Evolutionary conservation across 176 grass and related monocot genomes (phyloP).

Genomic region (Triticum timopheevii): DNA sequence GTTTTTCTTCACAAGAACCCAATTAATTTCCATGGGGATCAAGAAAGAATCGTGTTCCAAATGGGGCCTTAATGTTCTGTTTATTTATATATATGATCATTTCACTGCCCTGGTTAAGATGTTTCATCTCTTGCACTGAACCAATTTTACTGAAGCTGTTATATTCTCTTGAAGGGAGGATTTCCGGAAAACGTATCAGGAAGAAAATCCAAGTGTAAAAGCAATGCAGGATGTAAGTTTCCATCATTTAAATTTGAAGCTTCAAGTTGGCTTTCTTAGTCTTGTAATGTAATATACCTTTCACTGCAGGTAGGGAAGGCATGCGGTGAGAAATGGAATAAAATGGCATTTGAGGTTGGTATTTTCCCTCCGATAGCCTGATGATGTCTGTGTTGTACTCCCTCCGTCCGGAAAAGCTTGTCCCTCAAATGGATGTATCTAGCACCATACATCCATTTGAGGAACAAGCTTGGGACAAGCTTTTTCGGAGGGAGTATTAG

Average conservation of each 20-base stretch:
- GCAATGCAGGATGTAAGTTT: slow-evolving; percentile 80
- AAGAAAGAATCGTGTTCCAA: neutral
- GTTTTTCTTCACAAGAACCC: neutral
- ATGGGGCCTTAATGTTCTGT: neutral
- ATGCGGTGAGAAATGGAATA: slow-evolving; percentile 91
- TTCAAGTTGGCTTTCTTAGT: slow-evolving; percentile 23
- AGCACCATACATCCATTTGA: too few species aligned
- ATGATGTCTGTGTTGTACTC: slow-evolving; percentile 8
- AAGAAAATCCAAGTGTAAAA: slow-evolving; percentile 88
- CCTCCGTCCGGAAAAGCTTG: too few species aligned
- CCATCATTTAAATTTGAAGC: slow-evolving; percentile 17
- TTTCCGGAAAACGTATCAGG: slow-evolving; percentile 67
- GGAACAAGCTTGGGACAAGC: too few species aligned
- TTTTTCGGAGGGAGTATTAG: neutral
- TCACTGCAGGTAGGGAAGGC: slow-evolving; percentile 82
- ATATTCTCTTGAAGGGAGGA: slow-evolving; percentile 81
- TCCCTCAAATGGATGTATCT: too few species aligned
- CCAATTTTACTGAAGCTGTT: slow-evolving; percentile 30
- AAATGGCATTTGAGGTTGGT: slow-evolving; percentile 85
- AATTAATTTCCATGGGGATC: neutral
- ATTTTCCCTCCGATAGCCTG: slow-evolving; percentile 6
- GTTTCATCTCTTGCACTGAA: slow-evolving; percentile 12
- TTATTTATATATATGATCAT: neutral
- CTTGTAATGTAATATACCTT: slow-evolving; percentile 35
- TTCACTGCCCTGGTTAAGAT: neutral